Conservation (phyloP, 192 early-diverging fungal species). For the Coemansia sp. region DNA sequence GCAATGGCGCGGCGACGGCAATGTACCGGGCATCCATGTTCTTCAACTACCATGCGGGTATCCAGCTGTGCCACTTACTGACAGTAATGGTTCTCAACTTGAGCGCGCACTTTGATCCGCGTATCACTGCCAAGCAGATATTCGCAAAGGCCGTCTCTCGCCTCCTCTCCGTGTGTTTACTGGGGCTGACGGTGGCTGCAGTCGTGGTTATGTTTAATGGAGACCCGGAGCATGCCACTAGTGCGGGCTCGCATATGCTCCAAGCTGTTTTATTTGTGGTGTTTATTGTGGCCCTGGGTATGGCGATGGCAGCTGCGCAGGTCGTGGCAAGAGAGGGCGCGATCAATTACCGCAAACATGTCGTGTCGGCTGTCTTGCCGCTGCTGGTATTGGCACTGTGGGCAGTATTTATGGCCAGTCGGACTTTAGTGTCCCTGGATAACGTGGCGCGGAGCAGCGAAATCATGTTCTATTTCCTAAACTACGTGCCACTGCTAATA, state of each 20-base stretch:
- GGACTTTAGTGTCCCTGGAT: conserved; percentile 21
- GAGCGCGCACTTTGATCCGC: conserved; percentile 22
- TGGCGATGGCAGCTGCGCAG: background rate
- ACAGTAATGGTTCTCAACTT: conserved; percentile 1
- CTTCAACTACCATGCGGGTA: conserved; percentile 30
- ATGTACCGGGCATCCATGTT: conserved; percentile 31
- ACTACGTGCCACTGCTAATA: conserved; percentile 17
- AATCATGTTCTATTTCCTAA: conserved; percentile 14
- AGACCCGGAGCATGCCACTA: background rate
- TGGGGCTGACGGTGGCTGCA: conserved; percentile 7
- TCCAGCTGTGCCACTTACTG: conserved; percentile 15
- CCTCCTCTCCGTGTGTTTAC: conserved; percentile 10
- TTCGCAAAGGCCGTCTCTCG: conserved; percentile 5
- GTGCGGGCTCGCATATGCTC: conserved; percentile 15
- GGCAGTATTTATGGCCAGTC: conserved; percentile 18
- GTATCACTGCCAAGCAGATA: background rate
- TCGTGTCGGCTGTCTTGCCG: background rate
- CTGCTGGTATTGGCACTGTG: conserved; percentile 21
- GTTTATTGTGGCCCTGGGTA: background rate
- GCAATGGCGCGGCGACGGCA: background rate
- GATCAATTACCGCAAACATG: conserved; percentile 19
- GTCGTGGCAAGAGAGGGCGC: background rate
- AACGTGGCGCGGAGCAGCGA: conserved; percentile 25
- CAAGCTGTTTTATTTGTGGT: conserved; percentile 13
- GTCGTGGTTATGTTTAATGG: conserved; percentile 24